Base-by-base conservation (phyloP, 2,329 filamentous ascomycete genomes). In the Colletotrichum limetticola region DNA sequence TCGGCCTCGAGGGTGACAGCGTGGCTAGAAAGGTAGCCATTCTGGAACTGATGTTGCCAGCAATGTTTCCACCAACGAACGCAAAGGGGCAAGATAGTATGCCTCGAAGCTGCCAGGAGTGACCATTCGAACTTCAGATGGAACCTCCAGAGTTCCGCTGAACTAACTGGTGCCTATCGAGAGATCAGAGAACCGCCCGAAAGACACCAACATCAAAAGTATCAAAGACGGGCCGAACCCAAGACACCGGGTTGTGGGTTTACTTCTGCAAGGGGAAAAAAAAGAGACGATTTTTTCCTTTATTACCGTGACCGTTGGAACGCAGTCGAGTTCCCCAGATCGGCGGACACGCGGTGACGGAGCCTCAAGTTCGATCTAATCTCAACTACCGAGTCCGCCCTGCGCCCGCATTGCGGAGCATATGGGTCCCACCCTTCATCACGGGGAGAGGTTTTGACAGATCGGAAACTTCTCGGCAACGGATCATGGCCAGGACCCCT, bases 381-480 rank as follows among this genome's bases (percentile, higher is more conserved):
- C 5, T n/a, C 52, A 57, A 37, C 53, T 52, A 35, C 35, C 60
- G 35, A 49, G 37, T 4, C 52, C 8, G 26, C 30, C 19, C 16
- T 37, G 19, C 49, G 28, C 24, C 53, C 26, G 64, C 57, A 35
- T 28, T 37, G 55, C 52, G 58, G 52, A 58, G 22, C 35, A 4
- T 5, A 24, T 49, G 52, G 30, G 58, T 62, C 22, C 57, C 42
- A 4, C 42, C 19, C 42, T 19, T 49, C 42, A n/a, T 52, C 28
- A n/a, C 35, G 49, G 49, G 19, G 52, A 62, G 22, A 22, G 63
- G 7, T 16, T 55, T 32, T 49, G 42, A 49, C 42, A 22, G 42
- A 56, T 71, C 57, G 64, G 52, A 66, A 66, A 68, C 60, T 49
- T 22, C 19, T 49, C 52, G 14, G 35, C 9, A 46, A 61, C 16